Evolutionary conservation across 2,329 filamentous ascomycete genomes (phyloP).

Genomic region (Phaeosphaeriaceae sp.): DNA sequence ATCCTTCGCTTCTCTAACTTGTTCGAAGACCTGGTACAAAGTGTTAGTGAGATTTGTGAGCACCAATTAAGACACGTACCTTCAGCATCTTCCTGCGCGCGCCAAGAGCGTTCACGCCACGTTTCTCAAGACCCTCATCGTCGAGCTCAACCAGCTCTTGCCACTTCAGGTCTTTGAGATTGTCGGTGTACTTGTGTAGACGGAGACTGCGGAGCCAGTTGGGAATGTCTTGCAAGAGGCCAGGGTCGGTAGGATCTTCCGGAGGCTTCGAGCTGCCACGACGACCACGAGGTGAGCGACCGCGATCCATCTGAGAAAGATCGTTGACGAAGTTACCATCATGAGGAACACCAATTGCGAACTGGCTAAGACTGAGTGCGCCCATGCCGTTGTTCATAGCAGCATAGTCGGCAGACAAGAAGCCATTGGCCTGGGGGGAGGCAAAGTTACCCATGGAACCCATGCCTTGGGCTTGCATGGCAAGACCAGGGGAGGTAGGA

Average conservation of each 20-base stretch:
- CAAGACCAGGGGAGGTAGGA: conserved; percentile 85
- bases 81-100: conserved; percentile 98
- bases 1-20: conserved; percentile 74
- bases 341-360: conserved; percentile 62
- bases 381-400: conserved; percentile 74
- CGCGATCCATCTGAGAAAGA: conserved; percentile 74
- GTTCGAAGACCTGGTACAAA: conserved; percentile 80
- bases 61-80: conserved; percentile 56
- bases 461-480: conserved; percentile 70
- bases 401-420: conserved; percentile 85
- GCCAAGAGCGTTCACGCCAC: conserved; percentile 92
- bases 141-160: conserved; percentile 89
- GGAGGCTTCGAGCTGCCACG: conserved; percentile 96
- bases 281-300: conserved; percentile 88
- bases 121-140: conserved; percentile 89
- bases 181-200: conserved; percentile 98
- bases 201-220: conserved; percentile 93
- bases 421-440: conserved; percentile 93
- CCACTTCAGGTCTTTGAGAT: conserved; percentile 97
- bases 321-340: conserved; percentile 85
- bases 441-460: conserved; percentile 71
- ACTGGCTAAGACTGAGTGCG: conserved; percentile 73
- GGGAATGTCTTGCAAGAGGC: conserved; percentile 90
- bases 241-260: conserved; percentile 93
- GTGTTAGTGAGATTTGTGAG: conserved; percentile 37